Base-by-base conservation (phyloP, 768 basidiomycete genomes). In the Artomyces pyxidatus region DNA sequence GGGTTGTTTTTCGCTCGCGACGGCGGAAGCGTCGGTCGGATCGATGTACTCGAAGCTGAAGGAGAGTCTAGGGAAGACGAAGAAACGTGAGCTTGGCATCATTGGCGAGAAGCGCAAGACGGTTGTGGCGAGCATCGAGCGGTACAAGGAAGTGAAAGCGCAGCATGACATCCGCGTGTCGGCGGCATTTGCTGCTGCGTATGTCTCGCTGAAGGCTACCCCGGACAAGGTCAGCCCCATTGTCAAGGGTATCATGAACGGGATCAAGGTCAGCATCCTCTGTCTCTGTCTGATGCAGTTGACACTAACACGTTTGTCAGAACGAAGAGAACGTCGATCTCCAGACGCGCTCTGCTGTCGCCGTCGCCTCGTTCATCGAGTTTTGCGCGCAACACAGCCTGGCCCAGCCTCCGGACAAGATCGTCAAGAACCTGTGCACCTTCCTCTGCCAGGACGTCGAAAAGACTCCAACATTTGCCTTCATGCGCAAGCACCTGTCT, bases 201-300 rank as follows among this genome's bases (percentile, higher is more conserved):
- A 93, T 55, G 85, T 99, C 11, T 85, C 92, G 7, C 81, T 97
- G 55, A 76, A 78, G 61, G 80, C 80, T 28, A 81, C 90, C 10
- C 95, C 96, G 0, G 81, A 91, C 52, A 97, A 96, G 68, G 83
- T 98, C 53, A 95, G 90, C 58, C 94, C 96, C 0, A 82, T 99
- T 42, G 92, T 99, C 38, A 93, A 94, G 64, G 91, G 89, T 21
- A 83, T 98, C 48, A 98, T 97, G 88, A 95, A 92, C 49, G 90
- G 93, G 21, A 85, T 98, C 71, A 98, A 96, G 80, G 94, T 90
- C 2, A 5, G 37, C n/a, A n/a, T 17, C 17, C 21, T 38, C 27
- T 37, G n/a, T 23, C 17, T 38, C 37, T 16, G 12, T 14, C 25
- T 27, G 10, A 30, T 29, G 25, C 6, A 12, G 2, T 21, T 30